Conservation (phyloP, 192 early-diverging fungal species). For the Podila minutissima region DNA sequence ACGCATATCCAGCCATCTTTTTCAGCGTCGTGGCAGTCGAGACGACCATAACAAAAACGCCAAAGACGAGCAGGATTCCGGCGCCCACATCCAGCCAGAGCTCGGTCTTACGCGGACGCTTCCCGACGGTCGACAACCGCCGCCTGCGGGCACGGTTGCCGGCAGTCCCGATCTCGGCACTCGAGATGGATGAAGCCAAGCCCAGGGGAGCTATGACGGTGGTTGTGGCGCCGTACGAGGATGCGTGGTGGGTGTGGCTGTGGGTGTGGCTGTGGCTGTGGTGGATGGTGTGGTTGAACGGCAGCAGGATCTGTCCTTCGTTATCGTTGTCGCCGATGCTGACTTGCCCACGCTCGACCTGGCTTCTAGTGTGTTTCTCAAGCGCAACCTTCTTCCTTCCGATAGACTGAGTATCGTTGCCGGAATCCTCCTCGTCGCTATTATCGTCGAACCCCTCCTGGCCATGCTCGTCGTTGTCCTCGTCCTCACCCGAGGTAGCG, state of each 20-base stretch:
- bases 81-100: conserved; percentile 52
- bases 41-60: conserved; percentile 55
- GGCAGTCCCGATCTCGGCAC: too few species aligned
- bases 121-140: too few species aligned
- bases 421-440: background rate
- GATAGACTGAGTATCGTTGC: background rate
- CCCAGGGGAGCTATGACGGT: background rate
- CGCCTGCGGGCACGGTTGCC: background rate
- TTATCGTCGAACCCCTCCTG: conserved; percentile 1
- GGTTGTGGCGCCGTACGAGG: background rate
- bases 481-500: background rate
- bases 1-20: conserved; percentile 25
- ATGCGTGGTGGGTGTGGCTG: background rate
- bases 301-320: background rate
- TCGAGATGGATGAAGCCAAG: too few species aligned
- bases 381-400: background rate
- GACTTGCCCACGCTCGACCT: background rate
- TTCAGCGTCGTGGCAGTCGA: conserved; percentile 34
- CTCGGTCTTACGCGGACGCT: conserved; percentile 14
- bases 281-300: background rate
- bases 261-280: background rate
- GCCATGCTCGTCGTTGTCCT: background rate
- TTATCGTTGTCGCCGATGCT: background rate
- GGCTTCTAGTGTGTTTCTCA: background rate
- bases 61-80: conserved; percentile 54